Conservation (phyloP, 1,284 basidiomycete genomes). For the Trichosporon ovoides region DNA sequence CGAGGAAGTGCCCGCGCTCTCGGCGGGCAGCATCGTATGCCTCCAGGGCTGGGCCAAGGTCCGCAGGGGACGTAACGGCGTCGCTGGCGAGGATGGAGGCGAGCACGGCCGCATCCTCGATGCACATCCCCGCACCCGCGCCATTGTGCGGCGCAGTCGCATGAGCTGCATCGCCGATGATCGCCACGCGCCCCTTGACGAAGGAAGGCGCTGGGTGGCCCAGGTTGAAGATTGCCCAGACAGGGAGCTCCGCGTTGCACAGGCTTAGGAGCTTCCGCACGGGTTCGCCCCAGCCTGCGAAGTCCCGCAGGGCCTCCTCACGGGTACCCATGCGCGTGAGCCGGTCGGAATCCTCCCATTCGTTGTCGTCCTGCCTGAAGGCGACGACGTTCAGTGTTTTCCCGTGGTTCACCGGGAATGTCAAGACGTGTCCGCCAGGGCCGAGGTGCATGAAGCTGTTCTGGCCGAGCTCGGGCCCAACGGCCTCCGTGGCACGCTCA, state of each 20-base stretch:
- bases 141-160: slow-evolving; percentile 25
- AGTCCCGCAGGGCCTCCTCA: slow-evolving; percentile 13
- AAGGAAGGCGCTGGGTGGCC: slow-evolving; percentile 13
- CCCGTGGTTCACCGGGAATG: slow-evolving; percentile 21
- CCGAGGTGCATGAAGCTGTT: slow-evolving; percentile 23
- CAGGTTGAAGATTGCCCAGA: slow-evolving; percentile 25
- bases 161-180: slow-evolving; percentile 22
- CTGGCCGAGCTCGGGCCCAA: slow-evolving; percentile 18
- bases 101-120: slow-evolving; percentile 22
- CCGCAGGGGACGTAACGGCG: not conserved
- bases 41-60: slow-evolving; percentile 10
- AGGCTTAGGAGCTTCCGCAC: slow-evolving; percentile 13
- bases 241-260: slow-evolving; percentile 17
- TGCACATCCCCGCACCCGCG: slow-evolving; percentile 23
- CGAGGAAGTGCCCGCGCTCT: slow-evolving; percentile 21
- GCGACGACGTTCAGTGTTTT: slow-evolving; percentile 23
- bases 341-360: slow-evolving; percentile 15
- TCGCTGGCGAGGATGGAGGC: slow-evolving; percentile 11
- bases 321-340: slow-evolving; percentile 15
- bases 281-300: slow-evolving; percentile 11
- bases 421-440: slow-evolving; percentile 19
- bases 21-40: slow-evolving; percentile 15
- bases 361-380: slow-evolving; percentile 12
- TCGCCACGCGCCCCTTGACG: slow-evolving; percentile 10
- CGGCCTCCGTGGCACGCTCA: slow-evolving; percentile 13